Conservation (phyloP, 495 filamentous ascomycete species). For the Pyronema domesticum region DNA sequence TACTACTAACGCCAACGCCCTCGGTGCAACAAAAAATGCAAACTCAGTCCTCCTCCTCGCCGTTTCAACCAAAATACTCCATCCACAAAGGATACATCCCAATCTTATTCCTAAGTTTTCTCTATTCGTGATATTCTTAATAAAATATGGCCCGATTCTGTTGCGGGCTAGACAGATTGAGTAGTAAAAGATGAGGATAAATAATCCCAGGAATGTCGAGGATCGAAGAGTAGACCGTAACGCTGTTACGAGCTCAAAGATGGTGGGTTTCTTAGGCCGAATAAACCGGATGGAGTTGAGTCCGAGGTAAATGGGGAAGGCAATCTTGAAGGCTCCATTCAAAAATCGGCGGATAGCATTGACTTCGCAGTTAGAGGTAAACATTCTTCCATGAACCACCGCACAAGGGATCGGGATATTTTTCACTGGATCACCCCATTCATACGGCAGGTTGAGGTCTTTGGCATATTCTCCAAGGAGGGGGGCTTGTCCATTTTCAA, state of each 20-base stretch:
- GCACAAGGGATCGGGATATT: slow-evolving; percentile 69
- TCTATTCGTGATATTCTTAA: slow-evolving; percentile 32
- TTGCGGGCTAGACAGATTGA: slow-evolving; percentile 69
- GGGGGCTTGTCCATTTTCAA: slow-evolving; percentile 54
- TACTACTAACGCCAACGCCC: slow-evolving; percentile 59
- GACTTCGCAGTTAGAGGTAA: slow-evolving; percentile 54
- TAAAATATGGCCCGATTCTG: slow-evolving; percentile 53
- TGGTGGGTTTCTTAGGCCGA: slow-evolving; percentile 31
- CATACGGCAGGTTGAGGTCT: slow-evolving; percentile 48
- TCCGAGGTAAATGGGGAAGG: slow-evolving; percentile 65
- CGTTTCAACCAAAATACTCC: slow-evolving; percentile 65
- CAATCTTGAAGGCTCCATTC: slow-evolving; percentile 48
- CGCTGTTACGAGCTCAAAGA: slow-evolving; percentile 29
- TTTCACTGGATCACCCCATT: slow-evolving; percentile 60
- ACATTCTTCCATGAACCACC: slow-evolving; percentile 57
- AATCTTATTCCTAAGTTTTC: slow-evolving; percentile 52
- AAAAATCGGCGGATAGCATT: slow-evolving; percentile 56
- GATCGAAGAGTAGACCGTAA: slow-evolving; percentile 48
- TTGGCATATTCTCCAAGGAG: slow-evolving; percentile 58
- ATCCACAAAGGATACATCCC: slow-evolving; percentile 67
- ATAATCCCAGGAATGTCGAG: slow-evolving; percentile 66
- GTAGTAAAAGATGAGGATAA: slow-evolving; percentile 75
- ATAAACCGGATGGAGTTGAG: slow-evolving; percentile 50
- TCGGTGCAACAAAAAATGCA: slow-evolving; percentile 68
- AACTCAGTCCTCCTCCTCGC: slow-evolving; percentile 54